A percentile compares a stretch with the other conserved stretches of the same genome.
Evolutionary conservation across 2,329 filamentous ascomycete genomes (phyloP).

Genomic region (Thermochaetoides dissita): DNA sequence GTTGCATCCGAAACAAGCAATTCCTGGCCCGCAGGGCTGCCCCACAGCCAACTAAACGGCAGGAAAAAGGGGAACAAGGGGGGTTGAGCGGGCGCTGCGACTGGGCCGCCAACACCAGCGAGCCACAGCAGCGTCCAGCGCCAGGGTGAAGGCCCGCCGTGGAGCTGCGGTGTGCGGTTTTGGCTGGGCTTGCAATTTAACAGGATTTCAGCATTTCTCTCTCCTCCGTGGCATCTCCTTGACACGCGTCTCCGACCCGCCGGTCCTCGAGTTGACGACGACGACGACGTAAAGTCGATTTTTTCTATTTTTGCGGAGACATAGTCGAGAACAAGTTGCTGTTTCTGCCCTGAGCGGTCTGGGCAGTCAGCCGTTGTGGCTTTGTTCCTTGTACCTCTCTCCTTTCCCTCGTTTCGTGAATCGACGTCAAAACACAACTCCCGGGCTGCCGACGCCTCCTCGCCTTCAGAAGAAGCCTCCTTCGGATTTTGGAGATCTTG

Average conservation of each 20-base stretch:
- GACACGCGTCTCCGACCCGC: conserved; percentile 12
- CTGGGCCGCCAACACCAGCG: too few relatives aligned
- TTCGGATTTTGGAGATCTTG: too few relatives aligned
- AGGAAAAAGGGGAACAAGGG: conserved; percentile 11
- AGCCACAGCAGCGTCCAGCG: too few relatives aligned
- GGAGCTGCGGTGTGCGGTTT: conserved; percentile 3
- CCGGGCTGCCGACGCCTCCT: too few relatives aligned
- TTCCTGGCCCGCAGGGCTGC: background rate
- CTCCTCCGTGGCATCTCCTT: conserved; percentile 5
- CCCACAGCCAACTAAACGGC: conserved; percentile 2
- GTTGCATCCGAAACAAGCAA: conserved; percentile 1
- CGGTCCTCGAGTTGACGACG: conserved; percentile 1
- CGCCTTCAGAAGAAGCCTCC: background rate
- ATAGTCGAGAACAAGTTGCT: too few relatives aligned
- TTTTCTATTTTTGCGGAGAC: too few relatives aligned
- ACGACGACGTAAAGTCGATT: too few relatives aligned
- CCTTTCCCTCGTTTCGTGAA: too few relatives aligned
- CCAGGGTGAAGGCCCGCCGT: background rate
- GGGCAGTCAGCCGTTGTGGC: too few relatives aligned
- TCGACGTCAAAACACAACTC: too few relatives aligned
- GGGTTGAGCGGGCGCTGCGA: background rate
- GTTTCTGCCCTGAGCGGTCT: too few relatives aligned
- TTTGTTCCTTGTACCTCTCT: too few relatives aligned
- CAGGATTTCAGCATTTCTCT: conserved; percentile 8
- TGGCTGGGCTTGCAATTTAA: conserved; percentile 15